Evolutionary conservation across 441 rosid species (phyloP), one percentile per base, ranked within the genome.

Genomic region (Gossypium schwendimanii): DNA sequence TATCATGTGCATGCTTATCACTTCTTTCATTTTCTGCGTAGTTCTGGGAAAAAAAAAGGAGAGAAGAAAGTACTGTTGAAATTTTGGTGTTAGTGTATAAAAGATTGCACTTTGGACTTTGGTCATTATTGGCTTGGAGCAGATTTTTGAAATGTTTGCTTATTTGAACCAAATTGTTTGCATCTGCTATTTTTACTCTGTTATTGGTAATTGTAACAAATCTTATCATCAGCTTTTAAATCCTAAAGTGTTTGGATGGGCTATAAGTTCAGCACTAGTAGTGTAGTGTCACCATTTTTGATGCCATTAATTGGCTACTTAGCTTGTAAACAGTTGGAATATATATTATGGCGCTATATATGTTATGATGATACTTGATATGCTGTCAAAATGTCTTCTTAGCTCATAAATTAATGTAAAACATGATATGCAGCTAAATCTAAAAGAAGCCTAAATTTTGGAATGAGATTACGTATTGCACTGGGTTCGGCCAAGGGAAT

Each of bases 401-500:
- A 44, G 63, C 63, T 31, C 55, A 55, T 55, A 67, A 71, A 69
- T 63, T 62, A 69, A 72, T 69, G 63, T 61, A 73, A 59, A 11
- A 47, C 71, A 23, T 61, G 62, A 49, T 55, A 47, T 63, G 63
- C 76, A 64, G 71, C 62, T 64, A 63, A 55, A 63, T 61, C 44
- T 12, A 64, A 54, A 73, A 87, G 74, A 75, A 68, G 71, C 61
- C 81, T 87, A 77, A 82, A 82, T 81, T 91, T 92, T 68, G 77
- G 73, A 49, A 79, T 74, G 87, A 86, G 97, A 84, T 54, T 91
- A 70, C 85, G 81, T 36, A 77, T 85, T 55, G 96, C 97, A 10
- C 64, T 94, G 78, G 98, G 87, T 80, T 84, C 97, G 68, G 91
- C 98, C 44, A 91, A 84, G 81, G 97, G 97, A 49, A 84, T 94